These are phyloP conservation scores for Vaccinium darrowii DNA, from an alignment of 148 eudicot genomes.

Conservation along the genomic window DNA sequence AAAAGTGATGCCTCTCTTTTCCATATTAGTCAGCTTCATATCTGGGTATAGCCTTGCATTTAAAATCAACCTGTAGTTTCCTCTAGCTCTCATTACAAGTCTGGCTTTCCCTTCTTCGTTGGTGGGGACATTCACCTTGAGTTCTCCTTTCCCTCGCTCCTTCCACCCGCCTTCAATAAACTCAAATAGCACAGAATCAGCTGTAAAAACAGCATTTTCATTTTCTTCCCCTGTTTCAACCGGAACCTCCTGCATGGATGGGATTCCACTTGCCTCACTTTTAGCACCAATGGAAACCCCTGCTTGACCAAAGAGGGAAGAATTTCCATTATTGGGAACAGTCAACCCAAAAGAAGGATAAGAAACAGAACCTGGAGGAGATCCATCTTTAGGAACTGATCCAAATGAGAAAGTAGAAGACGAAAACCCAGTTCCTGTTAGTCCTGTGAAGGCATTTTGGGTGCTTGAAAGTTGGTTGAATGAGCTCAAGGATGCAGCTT, in stretches of 20 bases:
- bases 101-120: slow-evolving; percentile 60
- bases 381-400: slow-evolving; percentile 47
- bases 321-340: slow-evolving; percentile 46
- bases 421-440: slow-evolving; percentile 79
- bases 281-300: slow-evolving; percentile 44
- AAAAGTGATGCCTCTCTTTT: slow-evolving; percentile 88
- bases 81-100: slow-evolving; percentile 82
- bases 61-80: slow-evolving; percentile 78
- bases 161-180: slow-evolving; percentile 77
- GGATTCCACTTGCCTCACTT: slow-evolving; percentile 50
- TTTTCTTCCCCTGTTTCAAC: slow-evolving; percentile 95
- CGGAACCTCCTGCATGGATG: slow-evolving; percentile 60
- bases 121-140: slow-evolving; percentile 68
- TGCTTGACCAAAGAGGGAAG: slow-evolving; percentile 54
- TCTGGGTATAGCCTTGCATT: slow-evolving; percentile 80
- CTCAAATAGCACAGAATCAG: slow-evolving; percentile 83
- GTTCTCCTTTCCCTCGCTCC: slow-evolving; percentile 93
- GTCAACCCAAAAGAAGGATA: slow-evolving; percentile 43
- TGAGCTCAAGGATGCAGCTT: slow-evolving; percentile 53
- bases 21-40: slow-evolving; percentile 92
- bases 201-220: slow-evolving; percentile 65
- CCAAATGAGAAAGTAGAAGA: slow-evolving; percentile 80
- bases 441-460: slow-evolving; percentile 91
- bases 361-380: slow-evolving; percentile 39
- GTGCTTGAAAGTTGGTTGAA: slow-evolving; percentile 82